A percentile compares a stretch with the other conserved stretches of the same genome.
Evolutionary conservation across 768 basidiomycete species (phyloP).

Genomic region (Pleurotus eryngii): DNA sequence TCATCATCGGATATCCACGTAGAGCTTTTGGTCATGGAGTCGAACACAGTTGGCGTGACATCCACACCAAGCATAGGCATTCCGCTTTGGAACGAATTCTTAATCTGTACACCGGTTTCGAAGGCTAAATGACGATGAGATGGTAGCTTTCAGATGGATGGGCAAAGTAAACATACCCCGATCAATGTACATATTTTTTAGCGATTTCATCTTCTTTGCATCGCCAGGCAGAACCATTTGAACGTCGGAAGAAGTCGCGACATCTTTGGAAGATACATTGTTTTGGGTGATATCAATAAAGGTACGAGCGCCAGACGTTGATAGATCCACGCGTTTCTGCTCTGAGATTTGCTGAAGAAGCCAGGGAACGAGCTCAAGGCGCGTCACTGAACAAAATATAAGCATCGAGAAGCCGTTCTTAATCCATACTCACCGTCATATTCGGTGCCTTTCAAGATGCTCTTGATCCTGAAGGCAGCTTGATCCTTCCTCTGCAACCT

Average conservation of each 20-base stretch:
- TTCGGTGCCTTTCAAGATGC: slow-evolving; percentile 75
- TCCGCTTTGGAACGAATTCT: slow-evolving; percentile 53
- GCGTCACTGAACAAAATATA: slow-evolving; percentile 32
- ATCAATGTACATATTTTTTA: slow-evolving; percentile 67
- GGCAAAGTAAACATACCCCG: slow-evolving; percentile 42
- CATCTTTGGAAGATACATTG: slow-evolving; percentile 36
- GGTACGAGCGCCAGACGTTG: slow-evolving; percentile 54
- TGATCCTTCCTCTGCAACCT: slow-evolving; percentile 53
- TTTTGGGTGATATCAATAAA: slow-evolving; percentile 35
- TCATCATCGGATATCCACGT: slow-evolving; percentile 77
- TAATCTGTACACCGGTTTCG: slow-evolving; percentile 55
- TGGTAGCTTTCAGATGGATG: background rate
- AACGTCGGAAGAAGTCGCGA: slow-evolving; percentile 39
- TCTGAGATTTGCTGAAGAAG: slow-evolving; percentile 76
- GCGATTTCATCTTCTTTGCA: slow-evolving; percentile 66
- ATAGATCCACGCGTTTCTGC: slow-evolving; percentile 70
- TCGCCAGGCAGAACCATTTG: slow-evolving; percentile 68
- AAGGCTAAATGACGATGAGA: slow-evolving; percentile 44
- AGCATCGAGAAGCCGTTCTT: background rate
- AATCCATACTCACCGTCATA: slow-evolving; percentile 53
- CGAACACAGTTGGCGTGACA: slow-evolving; percentile 57
- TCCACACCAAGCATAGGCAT: slow-evolving; percentile 74
- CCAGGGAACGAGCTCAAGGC: slow-evolving; percentile 71
- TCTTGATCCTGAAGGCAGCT: slow-evolving; percentile 78
- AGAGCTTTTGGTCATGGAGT: slow-evolving; percentile 52